Conservation (phyloP, 2,329 filamentous ascomycete genomes). For the Fusarium protoensiforme region DNA sequence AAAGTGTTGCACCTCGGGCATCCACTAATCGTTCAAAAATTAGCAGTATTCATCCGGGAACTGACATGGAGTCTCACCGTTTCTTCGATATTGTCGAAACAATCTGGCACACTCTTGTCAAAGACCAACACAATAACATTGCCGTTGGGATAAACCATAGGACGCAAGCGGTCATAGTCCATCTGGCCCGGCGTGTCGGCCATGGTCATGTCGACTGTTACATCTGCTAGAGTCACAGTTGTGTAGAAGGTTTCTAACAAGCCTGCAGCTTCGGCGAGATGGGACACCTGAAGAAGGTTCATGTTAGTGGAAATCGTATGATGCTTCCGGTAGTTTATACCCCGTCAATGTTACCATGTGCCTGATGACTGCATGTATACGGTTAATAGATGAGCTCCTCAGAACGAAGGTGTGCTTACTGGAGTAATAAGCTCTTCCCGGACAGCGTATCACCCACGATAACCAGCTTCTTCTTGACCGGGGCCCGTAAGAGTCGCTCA, state of each 20-base stretch:
- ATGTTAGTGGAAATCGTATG: background rate
- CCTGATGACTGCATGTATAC: background rate
- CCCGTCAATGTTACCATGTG: background rate
- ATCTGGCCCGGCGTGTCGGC: background rate
- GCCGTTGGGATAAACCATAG: background rate
- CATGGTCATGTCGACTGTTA: background rate
- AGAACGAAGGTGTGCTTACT: background rate
- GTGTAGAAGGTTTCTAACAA: background rate
- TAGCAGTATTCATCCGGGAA: background rate
- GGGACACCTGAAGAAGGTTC: background rate
- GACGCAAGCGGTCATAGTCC: background rate
- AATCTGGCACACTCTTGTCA: background rate
- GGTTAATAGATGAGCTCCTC: background rate
- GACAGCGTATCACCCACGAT: background rate
- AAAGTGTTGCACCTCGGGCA: background rate
- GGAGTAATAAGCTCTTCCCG: background rate
- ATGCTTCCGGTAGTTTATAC: background rate
- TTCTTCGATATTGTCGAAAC: background rate
- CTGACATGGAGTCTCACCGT: background rate
- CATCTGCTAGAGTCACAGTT: background rate
- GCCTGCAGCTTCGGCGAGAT: background rate
- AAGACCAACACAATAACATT: background rate
- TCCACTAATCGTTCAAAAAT: background rate
- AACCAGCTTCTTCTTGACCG: background rate
- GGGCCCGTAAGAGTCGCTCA: background rate